Evolutionary conservation across 108 stramenopile species (phyloP).

Genomic region (Nitzschia sp.): DNA sequence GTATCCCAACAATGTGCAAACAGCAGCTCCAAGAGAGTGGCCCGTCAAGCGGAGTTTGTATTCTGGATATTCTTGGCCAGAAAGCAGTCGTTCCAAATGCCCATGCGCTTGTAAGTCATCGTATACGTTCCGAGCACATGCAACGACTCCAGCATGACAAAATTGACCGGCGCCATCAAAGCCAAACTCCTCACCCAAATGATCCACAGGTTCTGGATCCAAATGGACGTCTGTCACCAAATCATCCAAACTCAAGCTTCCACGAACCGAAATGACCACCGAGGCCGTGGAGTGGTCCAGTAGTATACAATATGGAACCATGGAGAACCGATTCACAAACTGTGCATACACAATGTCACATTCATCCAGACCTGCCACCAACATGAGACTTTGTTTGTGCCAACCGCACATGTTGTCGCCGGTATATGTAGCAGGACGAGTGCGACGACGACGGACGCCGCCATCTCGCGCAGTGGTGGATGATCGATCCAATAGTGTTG

Average conservation of each 20-base stretch:
- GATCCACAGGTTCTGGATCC: slow-evolving; percentile 78
- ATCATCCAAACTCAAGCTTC: slow-evolving; percentile 94
- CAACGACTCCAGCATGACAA: slow-evolving; percentile 84
- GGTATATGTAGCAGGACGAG: neutral
- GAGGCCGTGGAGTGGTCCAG: slow-evolving; percentile 83
- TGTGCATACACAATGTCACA: slow-evolving; percentile 88
- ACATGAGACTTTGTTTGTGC: slow-evolving; percentile 73
- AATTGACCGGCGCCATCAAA: slow-evolving; percentile 83
- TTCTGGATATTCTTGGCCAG: slow-evolving; percentile 58
- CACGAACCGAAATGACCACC: slow-evolving; percentile 90
- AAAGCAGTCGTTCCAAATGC: slow-evolving; percentile 59
- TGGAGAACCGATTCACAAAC: slow-evolving; percentile 67
- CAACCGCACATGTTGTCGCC: slow-evolving; percentile 77
- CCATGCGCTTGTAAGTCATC: slow-evolving; percentile 73
- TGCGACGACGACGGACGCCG: neutral
- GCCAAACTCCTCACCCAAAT: slow-evolving; percentile 73
- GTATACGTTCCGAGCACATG: slow-evolving; percentile 76
- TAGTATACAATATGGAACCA: slow-evolving; percentile 91
- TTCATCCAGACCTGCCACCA: slow-evolving; percentile 67
- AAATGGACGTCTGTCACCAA: slow-evolving; percentile 90
- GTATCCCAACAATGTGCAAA: slow-evolving; percentile 80
- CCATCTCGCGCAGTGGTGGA: neutral
- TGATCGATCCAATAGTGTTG: neutral
- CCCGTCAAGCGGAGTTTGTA: slow-evolving; percentile 87
- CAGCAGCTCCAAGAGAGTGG: slow-evolving; percentile 92